phyloP scores from a whole-genome alignment of 148 eudicot genomes.

The Diospyros kaki region DNA sequence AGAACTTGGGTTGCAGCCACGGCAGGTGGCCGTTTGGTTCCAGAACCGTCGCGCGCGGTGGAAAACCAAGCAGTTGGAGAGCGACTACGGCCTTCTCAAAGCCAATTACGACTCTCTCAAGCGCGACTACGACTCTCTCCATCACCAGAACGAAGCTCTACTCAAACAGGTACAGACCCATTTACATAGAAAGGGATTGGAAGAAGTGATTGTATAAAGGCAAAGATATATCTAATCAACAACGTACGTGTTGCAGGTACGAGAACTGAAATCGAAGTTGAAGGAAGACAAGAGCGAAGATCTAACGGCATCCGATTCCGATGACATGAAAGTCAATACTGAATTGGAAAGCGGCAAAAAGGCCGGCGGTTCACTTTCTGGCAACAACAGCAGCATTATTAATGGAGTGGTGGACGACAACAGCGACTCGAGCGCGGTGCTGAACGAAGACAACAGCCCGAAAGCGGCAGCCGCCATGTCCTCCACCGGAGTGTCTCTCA shows the following conservation, averaged over 20 bases:
- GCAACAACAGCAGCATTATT: slow-evolving; percentile 10
- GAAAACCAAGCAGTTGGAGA: slow-evolving; percentile 89
- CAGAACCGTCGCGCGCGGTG: slow-evolving; percentile 92
- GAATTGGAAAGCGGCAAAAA: no score
- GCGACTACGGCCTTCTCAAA: slow-evolving; percentile 74
- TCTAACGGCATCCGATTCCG: slow-evolving; percentile 30
- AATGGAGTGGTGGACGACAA: slow-evolving; percentile 29
- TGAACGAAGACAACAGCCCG: slow-evolving; percentile 66
- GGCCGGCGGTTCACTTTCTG: slow-evolving; percentile 10
- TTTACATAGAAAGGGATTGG: no score
- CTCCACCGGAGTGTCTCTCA: slow-evolving; percentile 9
- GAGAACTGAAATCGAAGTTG: slow-evolving; percentile 74
- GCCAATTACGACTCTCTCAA: slow-evolving; percentile 68
- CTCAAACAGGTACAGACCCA: slow-evolving; percentile 50
- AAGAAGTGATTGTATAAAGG: no score
- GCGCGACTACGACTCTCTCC: slow-evolving; percentile 53
- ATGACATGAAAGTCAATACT: slow-evolving; percentile 8
- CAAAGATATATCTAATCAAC: not conserved
- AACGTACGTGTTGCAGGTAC: slow-evolving; percentile 33
- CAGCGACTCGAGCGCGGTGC: slow-evolving; percentile 84
- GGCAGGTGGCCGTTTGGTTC: slow-evolving; percentile 99
- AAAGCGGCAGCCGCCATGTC: slow-evolving; percentile 36
- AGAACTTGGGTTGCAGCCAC: slow-evolving; percentile 87
- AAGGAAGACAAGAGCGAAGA: slow-evolving; percentile 52
- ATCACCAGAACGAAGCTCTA: slow-evolving; percentile 64